Conservation (phyloP, 805 yeast species). For the Priceomyces castillae region DNA sequence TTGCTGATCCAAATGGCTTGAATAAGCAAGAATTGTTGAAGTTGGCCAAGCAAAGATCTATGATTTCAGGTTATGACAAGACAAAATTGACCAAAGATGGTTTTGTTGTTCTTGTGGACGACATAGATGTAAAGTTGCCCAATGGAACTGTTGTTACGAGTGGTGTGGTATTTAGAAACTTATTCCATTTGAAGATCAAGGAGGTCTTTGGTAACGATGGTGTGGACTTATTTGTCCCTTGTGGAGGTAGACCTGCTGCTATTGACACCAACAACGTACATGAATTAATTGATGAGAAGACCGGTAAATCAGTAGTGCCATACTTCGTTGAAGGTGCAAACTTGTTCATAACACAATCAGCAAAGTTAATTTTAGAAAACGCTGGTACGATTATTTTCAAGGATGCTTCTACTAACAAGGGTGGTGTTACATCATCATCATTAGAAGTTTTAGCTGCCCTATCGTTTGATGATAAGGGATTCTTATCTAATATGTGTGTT, state of each 20-base stretch:
- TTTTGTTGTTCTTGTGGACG: constrained; percentile 82
- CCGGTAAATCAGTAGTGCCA: constrained; percentile 76
- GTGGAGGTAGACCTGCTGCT: constrained; percentile 99
- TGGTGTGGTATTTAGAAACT: constrained; percentile 88
- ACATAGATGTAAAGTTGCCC: constrained; percentile 74
- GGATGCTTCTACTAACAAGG: constrained; percentile 96
- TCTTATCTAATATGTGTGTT: constrained; percentile 76
- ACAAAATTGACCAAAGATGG: constrained; percentile 71
- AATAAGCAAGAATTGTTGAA: constrained; percentile 74
- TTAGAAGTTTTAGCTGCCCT: constrained; percentile 93
- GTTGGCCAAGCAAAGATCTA: constrained; percentile 74
- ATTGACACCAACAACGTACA: constrained; percentile 82
- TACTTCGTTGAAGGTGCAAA: constrained; percentile 98
- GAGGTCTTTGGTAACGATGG: constrained; percentile 57
- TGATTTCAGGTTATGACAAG: constrained; percentile 67
- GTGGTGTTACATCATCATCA: constrained; percentile 97
- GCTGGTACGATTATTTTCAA: constrained; percentile 88
- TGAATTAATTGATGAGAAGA: constrained; percentile 64
- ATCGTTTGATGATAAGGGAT: constrained; percentile 81
- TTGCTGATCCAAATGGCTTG: constrained; percentile 88
- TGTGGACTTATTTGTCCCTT: constrained; percentile 88
- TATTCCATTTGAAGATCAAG: constrained; percentile 74
- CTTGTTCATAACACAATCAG: constrained; percentile 90
- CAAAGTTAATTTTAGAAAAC: constrained; percentile 78
- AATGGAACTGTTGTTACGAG: constrained; percentile 70